Conservation (phyloP, 371 early-diverging fungal genomes). For the Mortierella polycephala region DNA sequence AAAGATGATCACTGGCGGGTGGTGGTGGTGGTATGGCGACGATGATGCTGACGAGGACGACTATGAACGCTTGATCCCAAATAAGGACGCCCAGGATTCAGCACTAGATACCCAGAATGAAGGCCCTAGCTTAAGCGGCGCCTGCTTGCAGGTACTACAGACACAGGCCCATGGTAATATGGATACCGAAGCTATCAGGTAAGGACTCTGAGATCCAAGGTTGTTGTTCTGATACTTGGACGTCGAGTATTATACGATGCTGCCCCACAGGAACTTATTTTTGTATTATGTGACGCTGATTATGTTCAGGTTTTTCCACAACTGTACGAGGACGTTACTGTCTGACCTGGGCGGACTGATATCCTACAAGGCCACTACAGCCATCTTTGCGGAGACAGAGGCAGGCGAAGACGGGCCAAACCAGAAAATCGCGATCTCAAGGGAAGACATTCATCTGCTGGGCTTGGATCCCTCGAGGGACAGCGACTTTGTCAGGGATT, state of each 20-base stretch:
- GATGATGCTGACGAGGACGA: conserved; percentile 29
- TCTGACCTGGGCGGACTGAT: conserved; percentile 23
- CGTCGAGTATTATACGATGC: no score
- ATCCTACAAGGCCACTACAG: conserved; percentile 23
- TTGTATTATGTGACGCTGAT: not conserved
- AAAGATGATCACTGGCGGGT: conserved; percentile 56
- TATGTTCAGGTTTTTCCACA: conserved; percentile 32
- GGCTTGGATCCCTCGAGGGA: conserved; percentile 61
- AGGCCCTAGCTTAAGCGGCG: conserved; percentile 4
- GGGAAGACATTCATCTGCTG: conserved; percentile 57
- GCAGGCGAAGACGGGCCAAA: not conserved
- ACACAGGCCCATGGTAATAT: conserved; percentile 9
- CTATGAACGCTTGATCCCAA: conserved; percentile 19
- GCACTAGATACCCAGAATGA: not conserved
- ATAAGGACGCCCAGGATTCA: conserved; percentile 1
- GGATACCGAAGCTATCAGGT: conserved; percentile 46
- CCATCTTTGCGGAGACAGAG: conserved; percentile 26
- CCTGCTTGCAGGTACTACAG: conserved; percentile 25
- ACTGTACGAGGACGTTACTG: conserved; percentile 24
- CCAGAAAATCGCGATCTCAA: conserved; percentile 14
- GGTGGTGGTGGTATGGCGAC: conserved; percentile 61
- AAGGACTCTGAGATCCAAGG: not conserved
- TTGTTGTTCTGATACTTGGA: not conserved
- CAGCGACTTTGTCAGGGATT: conserved; percentile 54
- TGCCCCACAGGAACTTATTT: not conserved